Conservation (phyloP, 257 asterid genomes). For the Solanum etuberosum region DNA sequence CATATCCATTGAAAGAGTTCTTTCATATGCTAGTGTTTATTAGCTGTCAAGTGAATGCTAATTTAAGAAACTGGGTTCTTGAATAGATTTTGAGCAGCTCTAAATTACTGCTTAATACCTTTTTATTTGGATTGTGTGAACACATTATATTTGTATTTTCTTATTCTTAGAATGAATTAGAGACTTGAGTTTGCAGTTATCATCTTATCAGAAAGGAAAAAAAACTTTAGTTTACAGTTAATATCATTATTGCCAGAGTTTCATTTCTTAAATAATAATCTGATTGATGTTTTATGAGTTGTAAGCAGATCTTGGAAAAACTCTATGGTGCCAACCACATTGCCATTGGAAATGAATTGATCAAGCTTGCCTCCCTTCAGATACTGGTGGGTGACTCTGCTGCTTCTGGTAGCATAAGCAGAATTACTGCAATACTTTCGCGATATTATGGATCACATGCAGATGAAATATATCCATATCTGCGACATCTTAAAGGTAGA, state of each 20-base stretch:
- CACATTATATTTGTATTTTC: not conserved
- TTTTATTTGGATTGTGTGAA: not conserved
- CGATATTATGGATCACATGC: conserved; percentile 64
- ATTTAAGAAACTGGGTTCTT: not conserved
- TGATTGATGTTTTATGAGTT: not conserved
- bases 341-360: conserved; percentile 69
- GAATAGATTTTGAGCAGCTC: not conserved
- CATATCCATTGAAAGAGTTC: not conserved
- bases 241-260: not conserved
- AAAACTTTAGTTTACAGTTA: not conserved
- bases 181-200: not conserved
- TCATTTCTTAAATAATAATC: not conserved
- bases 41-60: not conserved
- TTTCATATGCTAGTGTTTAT: not conserved
- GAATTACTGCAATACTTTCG: conserved; percentile 32
- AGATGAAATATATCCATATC: conserved; percentile 39
- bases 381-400: conserved; percentile 23
- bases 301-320: conserved; percentile 58
- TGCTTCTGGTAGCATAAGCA: conserved; percentile 20
- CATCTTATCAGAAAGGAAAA: not conserved
- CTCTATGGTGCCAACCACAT: conserved; percentile 68
- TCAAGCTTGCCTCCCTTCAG: conserved; percentile 66
- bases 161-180: not conserved
- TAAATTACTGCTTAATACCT: not conserved
- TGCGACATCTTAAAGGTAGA: conserved; percentile 13